These are phyloP conservation scores for Rhizopogon rudus DNA, from an alignment of 768 basidiomycete genomes.

Conservation along the genomic window DNA sequence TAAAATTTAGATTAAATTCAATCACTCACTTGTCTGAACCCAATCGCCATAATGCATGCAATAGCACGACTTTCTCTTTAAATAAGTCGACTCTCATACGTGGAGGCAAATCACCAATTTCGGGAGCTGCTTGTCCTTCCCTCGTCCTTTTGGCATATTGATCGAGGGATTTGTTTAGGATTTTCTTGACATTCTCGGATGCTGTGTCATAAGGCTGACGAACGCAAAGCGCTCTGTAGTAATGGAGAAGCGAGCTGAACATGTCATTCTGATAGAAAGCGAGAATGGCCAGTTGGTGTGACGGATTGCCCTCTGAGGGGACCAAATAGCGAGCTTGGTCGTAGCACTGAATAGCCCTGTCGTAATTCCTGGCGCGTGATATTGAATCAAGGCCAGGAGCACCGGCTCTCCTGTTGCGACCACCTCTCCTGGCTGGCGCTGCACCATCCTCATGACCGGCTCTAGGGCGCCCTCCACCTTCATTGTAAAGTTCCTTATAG, in stretches of 20 bases:
- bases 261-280: conserved; percentile 79
- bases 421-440: conserved; percentile 31
- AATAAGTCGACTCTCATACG: conserved; percentile 55
- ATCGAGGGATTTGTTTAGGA: conserved; percentile 64
- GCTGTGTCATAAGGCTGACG: conserved; percentile 84
- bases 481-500: conserved; percentile 88
- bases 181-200: conserved; percentile 74
- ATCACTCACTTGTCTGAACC: conserved; percentile 49
- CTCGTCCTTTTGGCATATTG: conserved; percentile 43
- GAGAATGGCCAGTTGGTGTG: conserved; percentile 93
- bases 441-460: conserved; percentile 63
- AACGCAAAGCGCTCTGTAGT: conserved; percentile 89
- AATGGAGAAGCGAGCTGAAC: conserved; percentile 78
- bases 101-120: conserved; percentile 36
- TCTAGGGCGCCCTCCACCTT: conserved; percentile 56
- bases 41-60: conserved; percentile 72
- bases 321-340: conserved; percentile 77
- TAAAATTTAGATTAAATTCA: neutral
- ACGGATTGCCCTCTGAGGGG: conserved; percentile 90
- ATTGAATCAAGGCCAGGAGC: conserved; percentile 36
- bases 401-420: conserved; percentile 46
- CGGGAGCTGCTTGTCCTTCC: conserved; percentile 30
- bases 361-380: conserved; percentile 62
- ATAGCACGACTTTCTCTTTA: conserved; percentile 67
- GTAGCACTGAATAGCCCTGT: conserved; percentile 76